phyloP scores from a whole-genome alignment of 768 basidiomycete species.

The Lactarius trivialis region DNA sequence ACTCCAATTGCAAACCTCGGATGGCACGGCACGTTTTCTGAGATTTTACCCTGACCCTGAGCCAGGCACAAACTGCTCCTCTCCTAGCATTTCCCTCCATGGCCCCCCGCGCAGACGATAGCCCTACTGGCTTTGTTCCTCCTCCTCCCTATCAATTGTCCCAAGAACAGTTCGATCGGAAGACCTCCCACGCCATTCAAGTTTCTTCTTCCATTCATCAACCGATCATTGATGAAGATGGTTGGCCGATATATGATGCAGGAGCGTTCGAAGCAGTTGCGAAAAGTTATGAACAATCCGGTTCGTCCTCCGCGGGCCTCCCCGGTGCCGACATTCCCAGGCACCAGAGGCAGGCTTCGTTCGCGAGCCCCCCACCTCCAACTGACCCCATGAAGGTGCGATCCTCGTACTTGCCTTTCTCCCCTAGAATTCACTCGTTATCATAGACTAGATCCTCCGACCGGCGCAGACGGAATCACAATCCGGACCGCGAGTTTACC shows the following conservation, averaged over 20 bases:
- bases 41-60: not conserved
- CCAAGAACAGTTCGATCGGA: constrained; percentile 14
- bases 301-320: constrained; percentile 11
- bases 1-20: not conserved
- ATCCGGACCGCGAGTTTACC: not conserved
- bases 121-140: not conserved
- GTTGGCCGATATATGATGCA: constrained; percentile 16
- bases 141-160: constrained; percentile 22
- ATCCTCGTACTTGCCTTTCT: not conserved
- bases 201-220: not conserved
- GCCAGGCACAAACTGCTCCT: not conserved
- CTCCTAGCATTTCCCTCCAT: constrained; percentile 1
- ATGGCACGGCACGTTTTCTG: not conserved
- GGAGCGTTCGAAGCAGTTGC: constrained; percentile 15
- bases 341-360: not conserved
- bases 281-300: not conserved
- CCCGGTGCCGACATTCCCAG: not conserved
- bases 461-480: not conserved
- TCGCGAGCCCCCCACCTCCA: not conserved
- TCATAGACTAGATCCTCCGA: not conserved
- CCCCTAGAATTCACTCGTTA: not conserved
- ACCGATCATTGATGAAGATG: constrained; percentile 10
- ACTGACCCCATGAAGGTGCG: constrained; percentile 7
- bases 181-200: constrained; percentile 5
- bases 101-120: not conserved